Evolutionary conservation across 345 rosid genomes (phyloP), one percentile per base, ranked within the genome.

Genomic region (Salix arbutifolia): DNA sequence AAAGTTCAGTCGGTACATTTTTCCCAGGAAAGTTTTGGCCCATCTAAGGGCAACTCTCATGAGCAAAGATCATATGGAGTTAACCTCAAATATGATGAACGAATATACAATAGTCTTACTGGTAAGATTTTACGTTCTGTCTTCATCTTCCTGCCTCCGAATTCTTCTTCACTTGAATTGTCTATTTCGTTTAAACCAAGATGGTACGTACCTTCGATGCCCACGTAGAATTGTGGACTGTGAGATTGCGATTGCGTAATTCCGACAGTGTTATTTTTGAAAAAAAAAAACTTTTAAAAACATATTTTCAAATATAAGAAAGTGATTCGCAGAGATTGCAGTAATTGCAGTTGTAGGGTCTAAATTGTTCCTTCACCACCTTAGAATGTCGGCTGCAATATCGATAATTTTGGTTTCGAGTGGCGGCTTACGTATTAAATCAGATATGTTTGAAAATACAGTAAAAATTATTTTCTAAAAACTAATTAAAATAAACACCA

Each of bases 361-460:
- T 69, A 37, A 38, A 23, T 52, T 38, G 69, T 33, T 77, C 33
- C 70, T 71, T 72, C 83, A 61, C 62, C 73, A 14, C 67, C 80
- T 56, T 3, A 14, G 42, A 69, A 76, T 77, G 81, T 70, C 78
- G 78, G 78, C 84, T 74, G 66, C 73, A 7, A 18, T 38, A n/a
- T 30, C 26, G 67, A 37, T 56, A 56, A 10, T 38, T 60, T 10
- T 69, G n/a, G 44, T 69, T 60, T 65, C 44, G 17, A 17, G 58
- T 14, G n/a, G 58, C 60, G 33, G 74, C 50, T 33, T 0, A 31
- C 33, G 33, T 31, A 31, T 31, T 31, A 33, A 33, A 4, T 4
- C 35, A 33, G 6, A 2, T 2, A 30, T 30, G 31, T 30, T 30
- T 30, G 31, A 30, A 2, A 2, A 30, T 33, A 33, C 0, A 4